These are phyloP conservation scores for Talaromyces islandicus DNA, from an alignment of 2,329 filamentous ascomycete genomes.

Conservation along the genomic window DNA sequence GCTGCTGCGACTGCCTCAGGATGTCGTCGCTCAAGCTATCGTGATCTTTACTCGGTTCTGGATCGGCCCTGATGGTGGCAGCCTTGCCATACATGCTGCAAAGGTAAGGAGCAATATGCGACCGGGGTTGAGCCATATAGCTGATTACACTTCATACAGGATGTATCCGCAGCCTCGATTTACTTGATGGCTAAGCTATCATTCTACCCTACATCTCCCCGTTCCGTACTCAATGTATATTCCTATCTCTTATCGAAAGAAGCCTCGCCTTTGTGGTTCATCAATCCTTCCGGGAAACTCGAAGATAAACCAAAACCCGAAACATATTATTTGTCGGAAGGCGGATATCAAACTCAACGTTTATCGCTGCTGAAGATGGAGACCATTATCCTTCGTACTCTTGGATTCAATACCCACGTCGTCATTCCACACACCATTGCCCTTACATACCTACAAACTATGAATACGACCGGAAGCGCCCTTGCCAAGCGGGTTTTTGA, in stretches of 20 bases:
- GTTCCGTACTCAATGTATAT: constrained; percentile 80
- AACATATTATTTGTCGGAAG: constrained; percentile 66
- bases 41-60: constrained; percentile 78
- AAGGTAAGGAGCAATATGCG: constrained; percentile 26
- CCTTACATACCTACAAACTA: constrained; percentile 85
- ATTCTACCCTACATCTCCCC: constrained; percentile 65
- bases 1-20: constrained; percentile 76
- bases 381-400: constrained; percentile 64
- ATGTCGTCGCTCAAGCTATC: constrained; percentile 77
- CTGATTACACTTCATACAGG: constrained; percentile 41
- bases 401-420: constrained; percentile 80
- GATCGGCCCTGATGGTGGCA: constrained; percentile 48
- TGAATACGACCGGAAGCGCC: constrained; percentile 59
- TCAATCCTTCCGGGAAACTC: constrained; percentile 23
- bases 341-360: constrained; percentile 61
- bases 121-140: background rate
- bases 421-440: constrained; percentile 79
- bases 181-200: constrained; percentile 82
- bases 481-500: constrained; percentile 63
- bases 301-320: constrained; percentile 38
- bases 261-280: constrained; percentile 48
- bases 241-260: constrained; percentile 64
- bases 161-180: constrained; percentile 72
- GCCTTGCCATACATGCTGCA: constrained; percentile 35
- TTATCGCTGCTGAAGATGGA: constrained; percentile 66